A percentile compares a stretch with the other conserved stretches of the same genome.
phyloP scores from a whole-genome alignment of 352 stramenopile species.

The Aphanomyces cochlioides region DNA sequence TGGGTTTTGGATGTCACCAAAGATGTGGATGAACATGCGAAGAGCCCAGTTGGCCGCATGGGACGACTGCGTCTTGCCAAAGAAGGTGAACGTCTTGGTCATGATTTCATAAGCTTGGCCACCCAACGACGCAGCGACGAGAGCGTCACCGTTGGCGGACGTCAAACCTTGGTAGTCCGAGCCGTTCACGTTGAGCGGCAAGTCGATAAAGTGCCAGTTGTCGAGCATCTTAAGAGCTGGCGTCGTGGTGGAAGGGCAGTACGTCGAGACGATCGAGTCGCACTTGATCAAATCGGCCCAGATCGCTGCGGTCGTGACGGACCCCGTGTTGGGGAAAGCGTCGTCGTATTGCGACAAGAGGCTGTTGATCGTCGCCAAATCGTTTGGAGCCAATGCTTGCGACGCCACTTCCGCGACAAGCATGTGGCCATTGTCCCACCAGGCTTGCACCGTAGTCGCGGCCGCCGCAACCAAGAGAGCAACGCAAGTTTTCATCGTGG shows the following conservation, averaged over 20 bases:
- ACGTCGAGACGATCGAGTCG: conserved; percentile 35
- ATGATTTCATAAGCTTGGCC: conserved; percentile 47
- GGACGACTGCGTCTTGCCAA: conserved; percentile 58
- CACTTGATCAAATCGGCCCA: conserved; percentile 65
- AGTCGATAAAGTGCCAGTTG: conserved; percentile 68
- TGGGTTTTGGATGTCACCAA: conserved; percentile 55
- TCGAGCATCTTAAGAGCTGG: conserved; percentile 54
- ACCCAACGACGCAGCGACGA: conserved; percentile 52
- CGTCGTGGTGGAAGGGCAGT: conserved; percentile 36
- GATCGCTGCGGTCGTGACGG: conserved; percentile 45
- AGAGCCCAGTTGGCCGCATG: conserved; percentile 58
- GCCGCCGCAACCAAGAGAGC: neutral
- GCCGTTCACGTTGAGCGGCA: conserved; percentile 55
- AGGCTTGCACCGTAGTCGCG: conserved; percentile 30
- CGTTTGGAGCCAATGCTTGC: conserved; percentile 44
- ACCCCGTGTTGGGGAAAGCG: conserved; percentile 56
- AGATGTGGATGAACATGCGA: conserved; percentile 70
- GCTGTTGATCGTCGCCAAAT: conserved; percentile 49
- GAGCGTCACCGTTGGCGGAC: conserved; percentile 35
- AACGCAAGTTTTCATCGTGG: conserved; percentile 13
- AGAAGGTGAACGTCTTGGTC: conserved; percentile 46
- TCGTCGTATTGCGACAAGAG: conserved; percentile 46
- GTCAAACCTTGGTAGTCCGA: conserved; percentile 36
- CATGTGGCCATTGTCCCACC: conserved; percentile 73
- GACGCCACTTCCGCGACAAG: conserved; percentile 49